These are phyloP conservation scores for Metschnikowia reukaufii DNA, from an alignment of 805 yeast genomes.

Conservation along the genomic window DNA sequence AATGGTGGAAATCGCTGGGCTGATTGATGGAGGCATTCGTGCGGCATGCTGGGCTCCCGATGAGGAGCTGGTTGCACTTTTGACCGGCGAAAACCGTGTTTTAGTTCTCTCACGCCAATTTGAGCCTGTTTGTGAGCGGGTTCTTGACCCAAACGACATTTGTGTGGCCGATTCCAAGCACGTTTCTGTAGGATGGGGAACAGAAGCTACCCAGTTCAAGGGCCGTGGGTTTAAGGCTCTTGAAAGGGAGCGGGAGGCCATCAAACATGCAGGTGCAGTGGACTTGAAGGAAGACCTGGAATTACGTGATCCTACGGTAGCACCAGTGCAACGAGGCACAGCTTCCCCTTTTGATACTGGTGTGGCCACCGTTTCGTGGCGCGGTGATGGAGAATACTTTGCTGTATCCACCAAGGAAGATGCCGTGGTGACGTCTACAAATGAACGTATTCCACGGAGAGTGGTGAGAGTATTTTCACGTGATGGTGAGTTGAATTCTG, in stretches of 20 bases:
- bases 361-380: constrained; percentile 70
- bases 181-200: constrained; percentile 99
- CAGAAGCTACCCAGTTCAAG: constrained; percentile 91
- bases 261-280: constrained; percentile 63
- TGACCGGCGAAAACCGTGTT: constrained; percentile 61
- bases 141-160: constrained; percentile 61
- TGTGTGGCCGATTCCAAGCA: constrained; percentile 62
- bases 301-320: constrained; percentile 86
- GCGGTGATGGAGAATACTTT: constrained; percentile 91
- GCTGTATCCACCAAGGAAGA: constrained; percentile 65
- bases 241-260: constrained; percentile 57
- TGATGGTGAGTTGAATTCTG: constrained; percentile 74
- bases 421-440: constrained; percentile 40
- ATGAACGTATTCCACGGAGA: constrained; percentile 53
- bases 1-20: constrained; percentile 76
- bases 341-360: constrained; percentile 55
- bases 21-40: constrained; percentile 70
- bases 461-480: constrained; percentile 80
- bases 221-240: constrained; percentile 87
- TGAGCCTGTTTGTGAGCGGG: constrained; percentile 73
- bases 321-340: constrained; percentile 67
- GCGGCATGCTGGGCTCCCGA: constrained; percentile 89
- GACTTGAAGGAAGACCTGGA: constrained; percentile 57
- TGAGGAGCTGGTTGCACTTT: constrained; percentile 76
- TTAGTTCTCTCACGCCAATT: constrained; percentile 70